Conservation (phyloP, 768 basidiomycete genomes). For the Solioccasus polychromus region DNA sequence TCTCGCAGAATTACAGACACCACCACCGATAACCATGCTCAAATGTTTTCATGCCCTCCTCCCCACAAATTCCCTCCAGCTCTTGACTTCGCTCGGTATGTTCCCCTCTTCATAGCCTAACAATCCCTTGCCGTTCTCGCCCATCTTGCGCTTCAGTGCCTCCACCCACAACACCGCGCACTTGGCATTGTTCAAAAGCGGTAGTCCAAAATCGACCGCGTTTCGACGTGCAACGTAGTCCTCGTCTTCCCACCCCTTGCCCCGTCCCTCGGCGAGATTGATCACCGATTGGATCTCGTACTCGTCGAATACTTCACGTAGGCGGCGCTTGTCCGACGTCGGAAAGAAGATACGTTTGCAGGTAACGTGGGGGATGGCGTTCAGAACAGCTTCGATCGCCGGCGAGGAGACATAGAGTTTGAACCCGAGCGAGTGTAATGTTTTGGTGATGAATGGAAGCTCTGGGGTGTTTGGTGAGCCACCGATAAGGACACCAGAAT, state of each 20-base stretch:
- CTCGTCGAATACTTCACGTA: conserved; percentile 91
- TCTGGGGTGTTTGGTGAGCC: conserved; percentile 88
- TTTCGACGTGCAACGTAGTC: conserved; percentile 97
- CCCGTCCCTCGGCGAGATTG: conserved; percentile 84
- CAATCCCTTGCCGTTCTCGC: conserved; percentile 62
- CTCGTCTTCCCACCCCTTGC: conserved; percentile 75
- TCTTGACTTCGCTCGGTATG: conserved; percentile 87
- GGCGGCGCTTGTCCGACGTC: conserved; percentile 90
- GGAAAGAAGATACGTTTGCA: conserved; percentile 96
- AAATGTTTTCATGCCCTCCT: conserved; percentile 51
- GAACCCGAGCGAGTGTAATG: conserved; percentile 84
- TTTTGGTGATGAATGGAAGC: conserved; percentile 78
- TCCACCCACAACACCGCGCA: conserved; percentile 91
- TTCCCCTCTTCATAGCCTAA: conserved; percentile 79
- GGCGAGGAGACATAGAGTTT: conserved; percentile 89
- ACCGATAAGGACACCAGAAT: conserved; percentile 88
- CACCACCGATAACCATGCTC: too few relatives aligned
- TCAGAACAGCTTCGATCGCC: conserved; percentile 77
- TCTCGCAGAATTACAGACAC: too few relatives aligned
- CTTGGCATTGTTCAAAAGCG: conserved; percentile 85
- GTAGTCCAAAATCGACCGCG: conserved; percentile 93
- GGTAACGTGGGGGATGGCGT: conserved; percentile 68
- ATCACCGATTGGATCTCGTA: conserved; percentile 93
- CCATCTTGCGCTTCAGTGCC: conserved; percentile 79
- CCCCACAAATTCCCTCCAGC: conserved; percentile 90